Conservation (phyloP, 805 yeast species). For the Barnettozyma salicaria region DNA sequence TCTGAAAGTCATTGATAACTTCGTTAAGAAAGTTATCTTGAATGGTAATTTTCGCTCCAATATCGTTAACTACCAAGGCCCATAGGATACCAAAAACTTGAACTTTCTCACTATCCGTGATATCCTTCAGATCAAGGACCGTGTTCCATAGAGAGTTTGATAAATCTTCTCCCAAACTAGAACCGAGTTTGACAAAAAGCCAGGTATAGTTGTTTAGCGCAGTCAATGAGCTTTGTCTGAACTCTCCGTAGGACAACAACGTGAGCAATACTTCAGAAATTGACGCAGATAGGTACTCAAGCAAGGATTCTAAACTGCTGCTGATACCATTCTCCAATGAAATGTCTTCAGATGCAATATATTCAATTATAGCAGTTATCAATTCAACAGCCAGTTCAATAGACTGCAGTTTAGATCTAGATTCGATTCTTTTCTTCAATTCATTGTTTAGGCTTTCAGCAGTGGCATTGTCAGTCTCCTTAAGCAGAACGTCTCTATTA, state of each 20-base stretch:
- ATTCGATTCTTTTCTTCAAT: conserved; percentile 36
- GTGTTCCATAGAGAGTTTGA: conserved; percentile 12
- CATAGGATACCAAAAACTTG: conserved; percentile 39
- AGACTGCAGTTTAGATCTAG: conserved; percentile 51
- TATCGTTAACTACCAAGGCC: conserved; percentile 34
- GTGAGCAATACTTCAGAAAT: conserved; percentile 35
- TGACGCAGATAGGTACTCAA: conserved; percentile 16
- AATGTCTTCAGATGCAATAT: conserved; percentile 29
- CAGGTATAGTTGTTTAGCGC: conserved; percentile 70
- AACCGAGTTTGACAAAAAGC: conserved; percentile 32
- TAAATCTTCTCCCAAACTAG: conserved; percentile 8
- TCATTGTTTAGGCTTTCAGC: conserved; percentile 27
- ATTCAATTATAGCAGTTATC: conserved; percentile 68
- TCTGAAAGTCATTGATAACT: conserved; percentile 20
- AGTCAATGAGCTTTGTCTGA: conserved; percentile 50
- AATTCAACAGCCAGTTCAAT: conserved; percentile 71
- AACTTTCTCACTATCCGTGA: conserved; percentile 27
- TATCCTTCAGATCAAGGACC: conserved; percentile 16
- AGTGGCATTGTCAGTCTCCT: conserved; percentile 31
- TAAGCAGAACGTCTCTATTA: conserved; percentile 25
- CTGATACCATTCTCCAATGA: conserved; percentile 1
- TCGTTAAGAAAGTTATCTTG: conserved; percentile 26
- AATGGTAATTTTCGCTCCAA: conserved; percentile 15
- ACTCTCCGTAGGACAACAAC: conserved; percentile 37
- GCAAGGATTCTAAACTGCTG: conserved; percentile 14